Base-by-base conservation (phyloP, 441 rosid genomes). In the Metrosideros polymorpha region DNA sequence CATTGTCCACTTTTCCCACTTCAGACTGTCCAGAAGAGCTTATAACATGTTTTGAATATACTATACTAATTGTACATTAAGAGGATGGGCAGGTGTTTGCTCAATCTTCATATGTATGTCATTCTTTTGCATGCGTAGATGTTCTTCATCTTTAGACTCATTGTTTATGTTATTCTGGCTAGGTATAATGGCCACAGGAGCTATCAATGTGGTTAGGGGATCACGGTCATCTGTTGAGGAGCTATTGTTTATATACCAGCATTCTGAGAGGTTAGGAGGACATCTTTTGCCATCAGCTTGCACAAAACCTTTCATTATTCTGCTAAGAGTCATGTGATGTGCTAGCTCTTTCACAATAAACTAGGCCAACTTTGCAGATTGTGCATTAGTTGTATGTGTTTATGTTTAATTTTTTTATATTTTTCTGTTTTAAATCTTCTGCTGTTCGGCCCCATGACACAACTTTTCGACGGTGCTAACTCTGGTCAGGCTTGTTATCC, bases 111-210 rank as follows among this genome's bases (percentile, higher is more conserved):
- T 57, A 17, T 6, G 9, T 13, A n/a, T 13, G 63, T n/a, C 63
- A 57, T 57, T 57, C 17, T 57, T 57, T 57, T n/a, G 32, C 63
- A 5, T 57, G 32, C 2, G 17, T 57, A n/a, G 63, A 57, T 57
- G 18, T 57, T 57, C 18, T 7, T 57, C 63, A 27, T 25, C 27
- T 83, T 43, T 32, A 52, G n/a, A 83, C 50, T 76, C 25, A 43
- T 50, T 32, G 17, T 50, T 79, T 19, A 2, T 87, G 83, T 83
- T 85, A 84, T 82, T 63, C 88, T 87, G 82, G 57, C 83, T 51
- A 71, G 99, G 99, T 87, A 93, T 93, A 56, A 95, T 98, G 99
- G 97, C 98, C 71, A 94, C 85, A 77, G 99, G 98, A 89, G 98
- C 98, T 89, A 93, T 98, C 83, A 93, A 98, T 91, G 97, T 96